A percentile compares a stretch with the other conserved stretches of the same genome.
Evolutionary conservation across 768 basidiomycete genomes (phyloP).

Genomic region (Lactifluus subvellereus): DNA sequence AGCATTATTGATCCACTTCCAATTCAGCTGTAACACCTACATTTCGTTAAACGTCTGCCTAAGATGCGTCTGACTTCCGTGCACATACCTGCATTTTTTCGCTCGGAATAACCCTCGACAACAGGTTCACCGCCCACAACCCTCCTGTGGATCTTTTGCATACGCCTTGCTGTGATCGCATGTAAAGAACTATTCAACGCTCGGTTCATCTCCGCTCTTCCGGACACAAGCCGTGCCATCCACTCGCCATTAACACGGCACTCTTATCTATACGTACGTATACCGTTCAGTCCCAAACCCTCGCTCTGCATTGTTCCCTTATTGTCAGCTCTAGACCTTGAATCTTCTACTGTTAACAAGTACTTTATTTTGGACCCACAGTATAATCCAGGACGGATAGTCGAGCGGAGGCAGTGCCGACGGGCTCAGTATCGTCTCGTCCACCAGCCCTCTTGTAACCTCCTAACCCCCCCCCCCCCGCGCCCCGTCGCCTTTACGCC

Average conservation of each 20-base stretch:
- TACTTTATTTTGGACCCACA: neutral
- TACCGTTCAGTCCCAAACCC: neutral
- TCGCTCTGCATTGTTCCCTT: neutral
- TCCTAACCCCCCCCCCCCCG: neutral
- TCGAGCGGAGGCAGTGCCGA: neutral
- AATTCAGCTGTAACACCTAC: neutral
- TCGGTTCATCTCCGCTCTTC: slow-evolving; percentile 7
- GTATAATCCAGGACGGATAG: neutral
- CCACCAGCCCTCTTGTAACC: neutral
- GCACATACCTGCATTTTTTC: neutral
- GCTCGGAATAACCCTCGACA: neutral
- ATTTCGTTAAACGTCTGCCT: neutral
- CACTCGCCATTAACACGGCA: neutral
- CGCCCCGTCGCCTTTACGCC: neutral
- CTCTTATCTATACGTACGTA: neutral
- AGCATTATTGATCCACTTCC: neutral
- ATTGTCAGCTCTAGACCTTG: neutral
- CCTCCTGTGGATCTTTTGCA: neutral
- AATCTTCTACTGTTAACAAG: neutral
- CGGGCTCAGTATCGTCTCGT: neutral
- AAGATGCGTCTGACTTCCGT: neutral
- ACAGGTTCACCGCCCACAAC: neutral
- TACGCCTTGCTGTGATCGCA: slow-evolving; percentile 5
- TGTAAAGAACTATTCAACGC: neutral
- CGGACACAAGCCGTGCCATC: neutral